Conservation (phyloP, 1,139 yeast genomes). For the Wickerhamiella infanticola region DNA sequence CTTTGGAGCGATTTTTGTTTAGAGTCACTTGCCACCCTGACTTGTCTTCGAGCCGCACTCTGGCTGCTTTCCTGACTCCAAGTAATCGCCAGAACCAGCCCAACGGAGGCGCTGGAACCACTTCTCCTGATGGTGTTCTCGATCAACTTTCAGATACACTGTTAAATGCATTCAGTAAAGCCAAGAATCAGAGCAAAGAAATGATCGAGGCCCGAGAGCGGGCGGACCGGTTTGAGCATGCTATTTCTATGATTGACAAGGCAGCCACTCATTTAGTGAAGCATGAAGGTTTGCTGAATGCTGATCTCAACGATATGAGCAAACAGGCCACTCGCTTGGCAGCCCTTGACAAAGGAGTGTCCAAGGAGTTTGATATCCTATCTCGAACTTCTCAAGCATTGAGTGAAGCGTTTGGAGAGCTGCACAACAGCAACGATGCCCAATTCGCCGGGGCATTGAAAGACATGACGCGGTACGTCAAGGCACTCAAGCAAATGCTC, state of each 20-base stretch:
- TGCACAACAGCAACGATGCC: slow-evolving; percentile 57
- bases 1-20: slow-evolving; percentile 59
- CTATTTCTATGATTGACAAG: slow-evolving; percentile 60
- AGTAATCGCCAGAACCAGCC: slow-evolving; percentile 29
- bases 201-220: slow-evolving; percentile 72
- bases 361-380: slow-evolving; percentile 39
- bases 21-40: slow-evolving; percentile 62
- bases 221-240: slow-evolving; percentile 71
- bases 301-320: slow-evolving; percentile 59
- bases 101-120: slow-evolving; percentile 56
- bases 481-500: slow-evolving; percentile 56
- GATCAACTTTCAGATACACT: slow-evolving; percentile 54
- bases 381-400: slow-evolving; percentile 37
- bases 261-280: slow-evolving; percentile 59
- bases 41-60: slow-evolving; percentile 52
- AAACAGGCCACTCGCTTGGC: slow-evolving; percentile 56
- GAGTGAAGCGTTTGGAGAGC: slow-evolving; percentile 30
- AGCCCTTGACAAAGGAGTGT: slow-evolving; percentile 32
- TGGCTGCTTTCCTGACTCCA: slow-evolving; percentile 64
- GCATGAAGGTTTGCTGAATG: slow-evolving; percentile 55
- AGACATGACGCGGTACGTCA: slow-evolving; percentile 77
- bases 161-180: slow-evolving; percentile 79
- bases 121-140: slow-evolving; percentile 17
- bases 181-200: slow-evolving; percentile 60
- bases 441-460: slow-evolving; percentile 69